Conservation (phyloP, 2,329 filamentous ascomycete genomes). For the Fusarium sp. region DNA sequence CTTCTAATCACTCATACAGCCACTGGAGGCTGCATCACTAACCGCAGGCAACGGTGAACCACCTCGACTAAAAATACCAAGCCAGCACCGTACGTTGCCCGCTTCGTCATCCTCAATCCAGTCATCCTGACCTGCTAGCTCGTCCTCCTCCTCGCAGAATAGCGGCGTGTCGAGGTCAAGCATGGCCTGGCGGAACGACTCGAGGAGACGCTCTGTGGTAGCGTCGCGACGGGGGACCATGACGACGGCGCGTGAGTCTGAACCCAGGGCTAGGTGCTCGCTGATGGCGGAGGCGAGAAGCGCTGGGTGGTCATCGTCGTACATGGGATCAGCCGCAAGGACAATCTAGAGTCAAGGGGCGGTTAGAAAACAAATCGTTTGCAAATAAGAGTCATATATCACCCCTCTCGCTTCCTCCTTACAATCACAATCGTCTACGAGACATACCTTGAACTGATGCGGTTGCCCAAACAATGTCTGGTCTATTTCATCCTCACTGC, state of each 20-base stretch:
- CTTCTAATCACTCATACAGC: neutral
- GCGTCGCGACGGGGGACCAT: slow-evolving; percentile 84
- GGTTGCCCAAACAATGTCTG: slow-evolving; percentile 58
- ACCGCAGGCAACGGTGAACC: slow-evolving; percentile 42
- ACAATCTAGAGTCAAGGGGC: slow-evolving; percentile 67
- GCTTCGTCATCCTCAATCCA: slow-evolving; percentile 70
- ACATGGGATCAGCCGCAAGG: slow-evolving; percentile 87
- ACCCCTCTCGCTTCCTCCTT: neutral
- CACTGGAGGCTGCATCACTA: slow-evolving; percentile 14
- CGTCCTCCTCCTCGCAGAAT: slow-evolving; percentile 69
- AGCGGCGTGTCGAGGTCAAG: slow-evolving; percentile 59
- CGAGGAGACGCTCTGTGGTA: slow-evolving; percentile 71
- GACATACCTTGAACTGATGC: slow-evolving; percentile 64
- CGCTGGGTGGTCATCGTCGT: slow-evolving; percentile 83
- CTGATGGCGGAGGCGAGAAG: slow-evolving; percentile 79
- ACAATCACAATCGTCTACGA: slow-evolving; percentile 25
- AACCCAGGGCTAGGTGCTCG: slow-evolving; percentile 70
- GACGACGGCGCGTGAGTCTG: slow-evolving; percentile 75
- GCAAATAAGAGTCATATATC: slow-evolving; percentile 24
- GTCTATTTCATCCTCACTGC: slow-evolving; percentile 59
- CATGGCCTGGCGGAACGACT: slow-evolving; percentile 74
- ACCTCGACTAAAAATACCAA: slow-evolving; percentile 68
- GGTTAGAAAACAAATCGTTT: slow-evolving; percentile 27
- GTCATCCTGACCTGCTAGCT: slow-evolving; percentile 77
- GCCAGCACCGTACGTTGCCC: slow-evolving; percentile 73